phyloP scores from a whole-genome alignment of 2,329 filamentous ascomycete genomes.

The Stemphylium beticola region DNA sequence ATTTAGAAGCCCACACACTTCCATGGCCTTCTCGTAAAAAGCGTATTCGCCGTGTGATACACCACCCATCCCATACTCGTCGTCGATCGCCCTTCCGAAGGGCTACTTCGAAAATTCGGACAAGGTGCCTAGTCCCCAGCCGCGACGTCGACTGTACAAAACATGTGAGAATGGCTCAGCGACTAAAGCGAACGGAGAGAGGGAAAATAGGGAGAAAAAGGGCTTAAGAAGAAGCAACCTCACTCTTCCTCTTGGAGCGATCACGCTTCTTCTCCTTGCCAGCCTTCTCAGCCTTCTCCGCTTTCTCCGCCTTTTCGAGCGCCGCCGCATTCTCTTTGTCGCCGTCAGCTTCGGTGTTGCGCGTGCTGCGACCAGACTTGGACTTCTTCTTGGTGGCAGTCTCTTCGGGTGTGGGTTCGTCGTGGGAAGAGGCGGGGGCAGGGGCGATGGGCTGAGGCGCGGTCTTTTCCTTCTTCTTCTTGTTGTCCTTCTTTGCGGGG shows the following conservation, averaged over 20 bases:
- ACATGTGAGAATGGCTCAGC: too few relatives aligned
- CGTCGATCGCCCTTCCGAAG: too few relatives aligned
- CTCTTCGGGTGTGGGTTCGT: conserved; percentile 42
- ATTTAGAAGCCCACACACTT: too few relatives aligned
- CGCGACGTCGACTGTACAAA: too few relatives aligned
- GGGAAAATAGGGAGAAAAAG: neutral
- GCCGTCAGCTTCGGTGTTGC: conserved; percentile 39
- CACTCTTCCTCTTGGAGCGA: conserved; percentile 44
- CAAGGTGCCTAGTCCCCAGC: too few relatives aligned
- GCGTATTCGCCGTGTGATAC: neutral
- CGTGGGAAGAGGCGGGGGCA: conserved; percentile 26
- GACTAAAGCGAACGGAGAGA: too few relatives aligned
- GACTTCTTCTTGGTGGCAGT: conserved; percentile 41
- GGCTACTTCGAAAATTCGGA: too few relatives aligned
- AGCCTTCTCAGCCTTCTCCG: conserved; percentile 9
- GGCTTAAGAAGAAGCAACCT: conserved; percentile 31
- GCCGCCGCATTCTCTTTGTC: conserved; percentile 33
- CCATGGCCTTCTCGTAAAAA: neutral
- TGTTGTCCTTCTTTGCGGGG: conserved; percentile 43
- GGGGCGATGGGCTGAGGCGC: conserved; percentile 35
- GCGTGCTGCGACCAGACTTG: conserved; percentile 41
- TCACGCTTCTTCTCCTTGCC: conserved; percentile 43
- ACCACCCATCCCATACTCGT: neutral
- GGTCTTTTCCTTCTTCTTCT: conserved; percentile 43
- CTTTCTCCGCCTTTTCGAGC: conserved; percentile 16